These are phyloP conservation scores for Plasmopara viticola DNA, from an alignment of 352 stramenopile species.

Conservation along the genomic window DNA sequence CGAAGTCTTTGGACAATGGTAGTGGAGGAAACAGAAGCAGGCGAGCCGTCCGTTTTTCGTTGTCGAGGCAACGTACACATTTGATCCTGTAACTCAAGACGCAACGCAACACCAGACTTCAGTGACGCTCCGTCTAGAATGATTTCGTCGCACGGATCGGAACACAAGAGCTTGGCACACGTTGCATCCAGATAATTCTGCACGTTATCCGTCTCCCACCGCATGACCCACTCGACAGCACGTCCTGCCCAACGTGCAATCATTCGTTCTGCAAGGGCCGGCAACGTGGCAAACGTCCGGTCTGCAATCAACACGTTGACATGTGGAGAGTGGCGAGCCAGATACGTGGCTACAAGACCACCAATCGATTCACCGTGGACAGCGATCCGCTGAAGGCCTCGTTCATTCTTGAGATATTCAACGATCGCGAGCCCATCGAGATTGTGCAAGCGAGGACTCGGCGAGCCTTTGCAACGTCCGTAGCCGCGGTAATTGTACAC, in stretches of 20 bases:
- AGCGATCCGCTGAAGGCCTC: slow-evolving; percentile 48
- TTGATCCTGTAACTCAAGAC: slow-evolving; percentile 51
- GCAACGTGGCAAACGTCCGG: slow-evolving; percentile 73
- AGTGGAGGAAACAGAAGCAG: slow-evolving; percentile 3
- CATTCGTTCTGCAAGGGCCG: slow-evolving; percentile 70
- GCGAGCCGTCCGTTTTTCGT: slow-evolving; percentile 14
- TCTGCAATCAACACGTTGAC: slow-evolving; percentile 72
- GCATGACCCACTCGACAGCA: slow-evolving; percentile 57
- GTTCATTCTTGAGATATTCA: slow-evolving; percentile 52
- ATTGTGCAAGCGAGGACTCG: slow-evolving; percentile 57
- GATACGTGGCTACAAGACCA: slow-evolving; percentile 64
- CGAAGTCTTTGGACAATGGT: slow-evolving; percentile 12
- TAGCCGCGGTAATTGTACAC: slow-evolving; percentile 88
- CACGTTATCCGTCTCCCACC: slow-evolving; percentile 78
- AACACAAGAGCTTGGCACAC: slow-evolving; percentile 80
- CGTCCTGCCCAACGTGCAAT: slow-evolving; percentile 66
- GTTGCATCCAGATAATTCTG: slow-evolving; percentile 65
- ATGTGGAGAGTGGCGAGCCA: slow-evolving; percentile 50
- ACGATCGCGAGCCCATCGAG: slow-evolving; percentile 69
- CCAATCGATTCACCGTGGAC: slow-evolving; percentile 84
- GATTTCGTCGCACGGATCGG: slow-evolving; percentile 76
- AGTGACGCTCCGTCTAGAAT: slow-evolving; percentile 77
- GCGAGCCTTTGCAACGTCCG: slow-evolving; percentile 56
- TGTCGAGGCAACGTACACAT: slow-evolving; percentile 30
- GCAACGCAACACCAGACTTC: slow-evolving; percentile 71